Evolutionary conservation across 441 rosid species (phyloP), one percentile per base, ranked within the genome.

Genomic region (Gossypium aridum): DNA sequence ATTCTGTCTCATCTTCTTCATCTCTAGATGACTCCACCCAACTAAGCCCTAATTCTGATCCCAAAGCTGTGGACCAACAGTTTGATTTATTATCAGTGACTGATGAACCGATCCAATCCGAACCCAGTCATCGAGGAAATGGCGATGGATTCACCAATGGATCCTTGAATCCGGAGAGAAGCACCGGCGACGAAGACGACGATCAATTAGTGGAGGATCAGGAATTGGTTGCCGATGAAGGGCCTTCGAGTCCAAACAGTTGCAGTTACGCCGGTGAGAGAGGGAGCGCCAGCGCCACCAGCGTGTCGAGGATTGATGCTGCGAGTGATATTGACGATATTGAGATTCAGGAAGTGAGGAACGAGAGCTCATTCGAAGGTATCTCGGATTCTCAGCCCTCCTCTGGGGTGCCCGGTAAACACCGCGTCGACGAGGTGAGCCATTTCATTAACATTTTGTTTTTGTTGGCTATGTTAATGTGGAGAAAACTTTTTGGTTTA

Each of bases 241-340:
- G 83, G 64, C 90, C 88, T 62, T 79, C 85, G 59, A 93, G 95
- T 76, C 94, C 99, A n/a, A 87, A 92, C 65, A 95, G 97, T 72
- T 91, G 97, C 56, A 97, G 99, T 12, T 95, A 92, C 64, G 98
- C 91, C 6, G 98, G 95, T 26, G 98, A 89, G 86, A 89, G 97
- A 87, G 98, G 97, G 51, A 95, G 87, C 37, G 85, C 92, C 76
- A 83, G 90, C 73, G 85, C 87, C 8, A 84, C 88, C 53, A 83
- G 87, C 57, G 87, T 73, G 76, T 87, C 92, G 39, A 80, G 83
- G 60, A 63, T 72, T 61, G 87, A 82, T 4, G 93, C 84, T 12
- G 78, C 61, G 2, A 82, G 82, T 22, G 94, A 88, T 26, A 63
- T 26, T 47, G 68, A 25, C 12, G 57, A 47, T 47, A 92, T 80